Evolutionary conservation across 2,329 filamentous ascomycete species (phyloP), one percentile per base, ranked within the genome.

Genomic region (Aspergillus sp.): DNA sequence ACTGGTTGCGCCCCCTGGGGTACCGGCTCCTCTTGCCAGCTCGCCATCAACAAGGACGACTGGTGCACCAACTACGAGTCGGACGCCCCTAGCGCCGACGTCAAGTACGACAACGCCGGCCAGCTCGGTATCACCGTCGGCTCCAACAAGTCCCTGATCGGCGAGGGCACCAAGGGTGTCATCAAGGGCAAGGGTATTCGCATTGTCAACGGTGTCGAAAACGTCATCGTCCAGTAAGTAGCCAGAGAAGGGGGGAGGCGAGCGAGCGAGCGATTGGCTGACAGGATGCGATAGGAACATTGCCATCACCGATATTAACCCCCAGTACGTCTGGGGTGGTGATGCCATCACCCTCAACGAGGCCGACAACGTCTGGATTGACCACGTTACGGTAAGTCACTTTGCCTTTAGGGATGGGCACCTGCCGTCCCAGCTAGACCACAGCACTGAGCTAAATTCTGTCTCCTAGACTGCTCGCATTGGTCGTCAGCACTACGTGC

Each of bases 11-110:
- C 84, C 16, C 85, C 85, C 26, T 85, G 81, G 75, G 84, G 83
- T 36, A 84, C 82, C 26, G 80, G 70, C 11, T 73, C 80, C 2
- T 73, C 60, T 10, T 85, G 86, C 74, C 85, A 88, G 77, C 66
- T 81, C 46, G 83, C 85, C 63, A 87, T 88, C 71, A 84, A 87
- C 76, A 77, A 84, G 76, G 75, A 86, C 69, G 69, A 79, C 68
- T 85, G 83, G 81, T 88, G 85, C 73, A 76, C 71, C 57, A 86
- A 87, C 76, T 84, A 87, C 71, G 77, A 87, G 73, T 75, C 83
- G 55, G 76, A 78, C 39, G 81, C 83, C 2, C 78, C 81, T 32
- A 78, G 75, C 7, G 36, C 36, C 16, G 81, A 72, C 4, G 61
- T 51, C 24, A 79, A 79, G 62, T 65, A 61, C 39, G 63, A 86